Evolutionary conservation across 371 early-diverging fungal species (phyloP).

Genomic region (Funneliformis caledonium): DNA sequence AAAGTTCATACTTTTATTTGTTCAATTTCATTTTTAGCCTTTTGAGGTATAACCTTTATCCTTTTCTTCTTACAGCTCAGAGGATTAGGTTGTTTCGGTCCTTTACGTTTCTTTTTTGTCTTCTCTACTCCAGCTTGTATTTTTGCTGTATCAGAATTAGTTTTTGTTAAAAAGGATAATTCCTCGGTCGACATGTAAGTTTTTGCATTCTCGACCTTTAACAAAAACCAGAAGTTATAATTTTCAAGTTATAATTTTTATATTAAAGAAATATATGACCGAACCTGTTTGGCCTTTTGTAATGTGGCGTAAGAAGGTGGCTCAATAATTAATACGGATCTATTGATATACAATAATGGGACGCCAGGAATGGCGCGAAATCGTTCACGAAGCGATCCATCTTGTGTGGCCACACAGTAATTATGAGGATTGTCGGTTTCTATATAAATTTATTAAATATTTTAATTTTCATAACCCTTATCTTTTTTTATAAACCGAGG

Average conservation of each 20-base stretch:
- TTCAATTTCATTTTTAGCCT: neutral
- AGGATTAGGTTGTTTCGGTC: constrained; percentile 84
- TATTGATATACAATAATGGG: constrained; percentile 84
- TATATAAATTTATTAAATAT: constrained; percentile 59
- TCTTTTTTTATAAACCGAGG: neutral
- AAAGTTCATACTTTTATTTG: neutral
- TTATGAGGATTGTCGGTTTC: constrained; percentile 71
- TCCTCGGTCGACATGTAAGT: constrained; percentile 55
- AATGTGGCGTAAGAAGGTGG: constrained; percentile 65
- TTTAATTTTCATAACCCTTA: constrained; percentile 49
- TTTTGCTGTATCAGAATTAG: constrained; percentile 42
- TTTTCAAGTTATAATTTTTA: constrained; percentile 10
- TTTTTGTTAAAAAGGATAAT: constrained; percentile 49
- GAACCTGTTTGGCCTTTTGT: constrained; percentile 50
- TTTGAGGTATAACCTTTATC: neutral
- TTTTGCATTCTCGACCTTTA: constrained; percentile 57
- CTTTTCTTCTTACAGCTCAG: constrained; percentile 84
- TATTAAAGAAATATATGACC: constrained; percentile 33
- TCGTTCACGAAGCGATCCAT: constrained; percentile 63
- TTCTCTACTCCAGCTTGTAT: constrained; percentile 46
- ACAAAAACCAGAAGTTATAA: constrained; percentile 37
- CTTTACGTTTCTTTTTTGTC: constrained; percentile 54
- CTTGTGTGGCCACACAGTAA: constrained; percentile 85
- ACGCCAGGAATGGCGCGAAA: constrained; percentile 80
- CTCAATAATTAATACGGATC: constrained; percentile 81